A percentile compares a stretch with the other conserved stretches of the same genome.
These are phyloP conservation scores for Sanghuangporus baumii DNA, from an alignment of 1,284 basidiomycete genomes.

Conservation along the genomic window DNA sequence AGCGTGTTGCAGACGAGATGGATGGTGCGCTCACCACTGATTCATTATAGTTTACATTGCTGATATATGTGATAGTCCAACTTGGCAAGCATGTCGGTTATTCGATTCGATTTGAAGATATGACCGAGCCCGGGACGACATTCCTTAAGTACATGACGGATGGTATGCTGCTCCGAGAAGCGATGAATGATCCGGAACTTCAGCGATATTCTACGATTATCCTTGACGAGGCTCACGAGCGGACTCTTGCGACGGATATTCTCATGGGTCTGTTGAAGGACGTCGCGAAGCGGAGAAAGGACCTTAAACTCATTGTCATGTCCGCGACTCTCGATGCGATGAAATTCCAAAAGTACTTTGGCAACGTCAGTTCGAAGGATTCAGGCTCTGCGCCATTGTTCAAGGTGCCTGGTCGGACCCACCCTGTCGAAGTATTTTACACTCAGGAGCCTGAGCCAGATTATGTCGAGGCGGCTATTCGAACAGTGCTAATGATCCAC, in stretches of 20 bases:
- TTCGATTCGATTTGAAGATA: constrained; percentile 98
- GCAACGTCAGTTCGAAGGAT: background rate
- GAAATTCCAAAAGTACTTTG: constrained; percentile 96
- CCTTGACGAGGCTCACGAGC: constrained; percentile 98
- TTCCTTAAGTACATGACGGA: constrained; percentile 99
- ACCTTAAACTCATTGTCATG: constrained; percentile 99
- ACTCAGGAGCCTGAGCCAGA: constrained; percentile 95
- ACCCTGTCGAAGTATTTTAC: constrained; percentile 96
- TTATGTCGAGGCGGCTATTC: constrained; percentile 95
- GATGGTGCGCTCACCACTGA: constrained; percentile 60
- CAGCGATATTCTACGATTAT: constrained; percentile 95
- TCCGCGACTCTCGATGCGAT: constrained; percentile 95
- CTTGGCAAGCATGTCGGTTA: constrained; percentile 96
- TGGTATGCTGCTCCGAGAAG: constrained; percentile 95
- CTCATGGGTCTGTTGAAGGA: constrained; percentile 88
- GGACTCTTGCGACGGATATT: constrained; percentile 96
- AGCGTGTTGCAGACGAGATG: constrained; percentile 98
- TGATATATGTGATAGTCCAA: constrained; percentile 48
- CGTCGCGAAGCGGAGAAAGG: constrained; percentile 75
- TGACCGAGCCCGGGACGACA: constrained; percentile 87
- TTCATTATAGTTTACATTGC: background rate
- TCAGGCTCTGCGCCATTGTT: constrained; percentile 71
- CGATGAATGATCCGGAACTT: constrained; percentile 93
- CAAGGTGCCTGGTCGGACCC: constrained; percentile 94
- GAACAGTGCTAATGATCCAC: constrained; percentile 97